Conservation (phyloP, 495 filamentous ascomycete genomes). For the Cenococcum geophilum region DNA sequence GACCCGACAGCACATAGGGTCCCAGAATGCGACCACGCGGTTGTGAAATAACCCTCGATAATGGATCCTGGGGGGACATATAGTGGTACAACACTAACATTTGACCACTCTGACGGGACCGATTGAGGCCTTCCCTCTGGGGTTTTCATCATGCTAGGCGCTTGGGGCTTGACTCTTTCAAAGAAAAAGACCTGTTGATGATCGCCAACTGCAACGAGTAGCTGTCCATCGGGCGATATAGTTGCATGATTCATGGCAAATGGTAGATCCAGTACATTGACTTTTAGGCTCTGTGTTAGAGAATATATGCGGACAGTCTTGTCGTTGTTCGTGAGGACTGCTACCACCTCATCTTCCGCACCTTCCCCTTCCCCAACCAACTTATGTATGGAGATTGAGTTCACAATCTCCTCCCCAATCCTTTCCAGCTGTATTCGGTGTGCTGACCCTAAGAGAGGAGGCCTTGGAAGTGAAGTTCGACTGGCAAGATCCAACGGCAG, state of each 20-base stretch:
- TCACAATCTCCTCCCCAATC: slow-evolving; percentile 51
- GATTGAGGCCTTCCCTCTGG: slow-evolving; percentile 15
- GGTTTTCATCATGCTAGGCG: slow-evolving; percentile 18
- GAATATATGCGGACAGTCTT: slow-evolving; percentile 74
- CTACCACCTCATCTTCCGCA: slow-evolving; percentile 52
- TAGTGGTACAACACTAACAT: slow-evolving; percentile 29
- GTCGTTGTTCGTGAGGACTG: slow-evolving; percentile 83
- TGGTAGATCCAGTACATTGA: slow-evolving; percentile 64
- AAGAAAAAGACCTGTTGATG: slow-evolving; percentile 79
- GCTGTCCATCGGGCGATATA: slow-evolving; percentile 77
- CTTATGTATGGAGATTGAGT: slow-evolving; percentile 64
- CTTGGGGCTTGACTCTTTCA: slow-evolving; percentile 36
- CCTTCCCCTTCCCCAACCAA: slow-evolving; percentile 37
- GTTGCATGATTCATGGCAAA: slow-evolving; percentile 86
- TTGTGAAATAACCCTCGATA: slow-evolving; percentile 54
- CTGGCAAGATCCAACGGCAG: slow-evolving; percentile 51
- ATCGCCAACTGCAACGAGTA: slow-evolving; percentile 82
- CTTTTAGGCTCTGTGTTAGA: slow-evolving; percentile 54
- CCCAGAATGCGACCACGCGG: slow-evolving; percentile 65
- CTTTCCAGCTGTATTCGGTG: slow-evolving; percentile 36
- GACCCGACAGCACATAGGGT: slow-evolving; percentile 63
- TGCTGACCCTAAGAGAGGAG: slow-evolving; percentile 29
- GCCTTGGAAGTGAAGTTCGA: slow-evolving; percentile 24
- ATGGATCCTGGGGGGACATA: slow-evolving; percentile 26
- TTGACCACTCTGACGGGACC: slow-evolving; percentile 29